Base-by-base conservation (phyloP, 495 filamentous ascomycete genomes). In the Hypoxylon trugodes region DNA sequence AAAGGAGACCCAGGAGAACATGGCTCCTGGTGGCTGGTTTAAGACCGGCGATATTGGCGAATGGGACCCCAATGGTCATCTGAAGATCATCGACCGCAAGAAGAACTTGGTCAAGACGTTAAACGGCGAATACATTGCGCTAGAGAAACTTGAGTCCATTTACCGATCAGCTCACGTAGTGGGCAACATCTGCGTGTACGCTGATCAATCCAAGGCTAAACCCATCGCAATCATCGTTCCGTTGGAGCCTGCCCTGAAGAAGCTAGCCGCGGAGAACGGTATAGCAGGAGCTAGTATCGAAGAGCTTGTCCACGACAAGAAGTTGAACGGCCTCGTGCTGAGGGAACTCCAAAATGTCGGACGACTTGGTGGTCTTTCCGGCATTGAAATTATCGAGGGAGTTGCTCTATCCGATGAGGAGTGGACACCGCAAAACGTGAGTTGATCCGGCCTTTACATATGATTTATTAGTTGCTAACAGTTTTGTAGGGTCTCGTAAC, bases 71-170 rank as follows among this genome's bases (percentile, higher is more conserved):
- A 84, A 88, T 69, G 93, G 93, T 58, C 88, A 96, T 70, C 78
- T 97, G 46, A 86, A 82, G 69, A 90, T 97, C 74, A 96, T 97
- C 69, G 93, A 97, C 76, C 90, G 93, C 69, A 97, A 96, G 90
- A 97, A 97, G 89, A 97, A 97, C 74, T 76, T 97, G 61, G 89
- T 96, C 74, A 97, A 97, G 87, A 98, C 93, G 2, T 81, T 90
- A 53, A 92, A 93, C 72, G 95, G 95, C 69, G 95, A 98, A 80
- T 98, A 98, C 77, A 97, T 98, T 72, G 95, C 95, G 26, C 84
- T 98, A 15, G 95, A 98, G 87, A 98, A 98, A 85, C 90, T 98
- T 48, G 95, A 98, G 79, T 93, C 92, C 3, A 81, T 96, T 60
- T 98, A 98, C 79, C 91, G 95, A 53, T 87, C 93, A 26, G 84